Base-by-base conservation (phyloP, 1,139 yeast species). In the Lodderomyces orthopsilosis region DNA sequence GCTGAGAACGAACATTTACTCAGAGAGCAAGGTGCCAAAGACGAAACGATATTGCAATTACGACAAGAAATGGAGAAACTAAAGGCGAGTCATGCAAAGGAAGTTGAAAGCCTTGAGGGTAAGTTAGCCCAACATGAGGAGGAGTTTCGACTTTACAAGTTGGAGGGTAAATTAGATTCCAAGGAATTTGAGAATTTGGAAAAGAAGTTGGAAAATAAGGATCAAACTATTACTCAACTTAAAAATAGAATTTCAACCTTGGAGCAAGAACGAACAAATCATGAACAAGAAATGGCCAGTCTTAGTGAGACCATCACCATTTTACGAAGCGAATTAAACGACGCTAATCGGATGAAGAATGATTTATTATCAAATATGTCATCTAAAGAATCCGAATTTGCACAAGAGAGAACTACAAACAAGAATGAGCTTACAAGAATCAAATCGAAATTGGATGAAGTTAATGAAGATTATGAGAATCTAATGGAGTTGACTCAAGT, bases 301-400 rank as follows among this genome's bases (percentile, higher is more conserved):
- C 46, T 65, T 28, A 56, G 55, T 35, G 46, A 49, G 18, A 56
- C 56, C 13, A 51, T 69, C 1, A 52, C 59, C 2, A 54, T 52
- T 3, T 52, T 66, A 35, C 57, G 61, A 15, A 47, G 43, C 33
- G 61, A 64, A 35, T 51, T 74, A 18, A 53, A 57, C 23, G 71
- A 68, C 41, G 59, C 67, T 24, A 61, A 57, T 34, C 52, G 54
- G 2, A 74, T 81, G 71, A 85, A 84, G 54, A 68, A 73, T 26
- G 90, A 85, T 52, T 63, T 85, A 22, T 60, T 83, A 33, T 86
- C 83, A 7, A 85, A 85, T 53, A 71, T 85, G 77, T 64, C 83
- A 1, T 74, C 82, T 21, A 77, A 84, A 49, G 91, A 85, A 50
- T 57, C 62, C 3, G 89, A 83, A 42, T 77, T 77, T 49, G 65